Conservation (phyloP, 306 rosid species). For the Prunus fruticosa region DNA sequence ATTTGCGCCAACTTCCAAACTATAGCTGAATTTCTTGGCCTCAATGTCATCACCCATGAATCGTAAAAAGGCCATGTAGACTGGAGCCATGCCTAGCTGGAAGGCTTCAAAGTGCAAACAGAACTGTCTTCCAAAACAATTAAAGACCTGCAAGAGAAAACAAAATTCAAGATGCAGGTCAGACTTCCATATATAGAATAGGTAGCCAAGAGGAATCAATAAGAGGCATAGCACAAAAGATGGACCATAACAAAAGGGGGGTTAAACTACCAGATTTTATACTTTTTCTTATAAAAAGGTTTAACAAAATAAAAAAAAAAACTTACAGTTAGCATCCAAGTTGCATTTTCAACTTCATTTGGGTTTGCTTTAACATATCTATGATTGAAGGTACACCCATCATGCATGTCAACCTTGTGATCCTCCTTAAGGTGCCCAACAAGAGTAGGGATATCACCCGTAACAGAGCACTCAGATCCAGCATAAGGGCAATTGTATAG, state of each 20-base stretch:
- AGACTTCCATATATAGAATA: not conserved
- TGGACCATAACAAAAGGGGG: not conserved
- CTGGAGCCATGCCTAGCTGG: slow-evolving; percentile 74
- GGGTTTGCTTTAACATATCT: slow-evolving; percentile 91
- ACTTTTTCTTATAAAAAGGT: not conserved
- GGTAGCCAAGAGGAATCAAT: not conserved
- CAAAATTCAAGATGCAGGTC: slow-evolving; percentile 13
- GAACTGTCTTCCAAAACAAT: slow-evolving; percentile 81
- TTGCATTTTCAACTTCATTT: slow-evolving; percentile 89
- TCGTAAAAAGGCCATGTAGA: slow-evolving; percentile 87
- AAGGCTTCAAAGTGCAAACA: slow-evolving; percentile 98
- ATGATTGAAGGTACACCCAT: slow-evolving; percentile 87
- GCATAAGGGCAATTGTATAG: slow-evolving; percentile 91
- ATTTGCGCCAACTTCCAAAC: slow-evolving; percentile 86
- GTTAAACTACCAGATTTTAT: not conserved
- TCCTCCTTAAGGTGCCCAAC: slow-evolving; percentile 81
- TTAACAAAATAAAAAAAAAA: not conserved
- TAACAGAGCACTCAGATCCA: slow-evolving; percentile 82
- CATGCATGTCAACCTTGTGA: slow-evolving; percentile 94
- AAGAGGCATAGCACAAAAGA: not conserved
- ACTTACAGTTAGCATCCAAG: slow-evolving; percentile 96
- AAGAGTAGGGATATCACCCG: slow-evolving; percentile 76
- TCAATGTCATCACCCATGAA: slow-evolving; percentile 91
- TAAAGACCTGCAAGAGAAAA: slow-evolving; percentile 59
- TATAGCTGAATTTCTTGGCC: slow-evolving; percentile 79